Evolutionary conservation across 371 early-diverging fungal species (phyloP), one percentile per base, ranked within the genome.

Genomic region (Ecytonucleospora hepatopenaei): DNA sequence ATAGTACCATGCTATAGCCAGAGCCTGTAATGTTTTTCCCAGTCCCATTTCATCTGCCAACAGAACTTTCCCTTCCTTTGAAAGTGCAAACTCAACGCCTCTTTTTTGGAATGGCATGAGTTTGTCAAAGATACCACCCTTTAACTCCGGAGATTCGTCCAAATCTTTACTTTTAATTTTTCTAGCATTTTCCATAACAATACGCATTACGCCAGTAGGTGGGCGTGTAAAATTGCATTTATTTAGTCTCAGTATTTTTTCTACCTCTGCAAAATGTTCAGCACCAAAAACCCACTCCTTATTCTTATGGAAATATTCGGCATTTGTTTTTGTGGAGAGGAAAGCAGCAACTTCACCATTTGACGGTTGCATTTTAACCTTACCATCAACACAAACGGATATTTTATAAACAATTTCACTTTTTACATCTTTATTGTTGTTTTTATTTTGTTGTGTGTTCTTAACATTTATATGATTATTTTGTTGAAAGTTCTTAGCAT

Each of bases 31-130:
- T 0, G 82, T 82, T 66, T 82, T 83, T 26, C 82, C 82, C 30
- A 79, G 68, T 8, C 82, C 84, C 84, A 84, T 84, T 46, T 83
- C 83, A 67, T 84, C 84, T 15, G 82, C 82, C 15, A 84, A 33
- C 33, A 68, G 67, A 17, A 86, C 62, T 28, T 84, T 67, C 0
- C 85, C 85, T 1, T 71, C 57, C 28, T 73, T 66, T 17, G 65
- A 63, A 1, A 84, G 28, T 1, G 80, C 84, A 67, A 74, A 58
- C 12, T 40, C 51, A 0, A 87, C 83, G 2, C 80, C 84, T 54
- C 82, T 78, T 28, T 67, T 71, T 66, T 86, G 86, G 66, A 80
- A 83, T 0, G 62, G 54, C 21, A 77, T 71, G 30, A 85, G 67
- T 2, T 32, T 62, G 17, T 54, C 59, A 51, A 66, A 71, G 23